Conservation (phyloP, 148 eudicot species). For the Persicaria tinctoria region DNA sequence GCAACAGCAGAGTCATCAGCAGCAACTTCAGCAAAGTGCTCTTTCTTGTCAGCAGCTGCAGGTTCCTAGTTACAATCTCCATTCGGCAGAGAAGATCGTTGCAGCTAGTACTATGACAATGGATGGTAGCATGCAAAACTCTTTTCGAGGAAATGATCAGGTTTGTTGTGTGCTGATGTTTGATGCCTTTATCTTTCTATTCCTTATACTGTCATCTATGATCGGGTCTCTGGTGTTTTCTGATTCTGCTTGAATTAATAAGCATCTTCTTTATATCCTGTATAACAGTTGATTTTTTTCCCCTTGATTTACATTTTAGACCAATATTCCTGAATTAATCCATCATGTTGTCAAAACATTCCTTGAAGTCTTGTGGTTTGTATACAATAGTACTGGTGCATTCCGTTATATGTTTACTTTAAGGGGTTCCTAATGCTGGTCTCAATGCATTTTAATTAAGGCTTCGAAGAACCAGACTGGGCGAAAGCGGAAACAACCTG, state of each 20-base stretch:
- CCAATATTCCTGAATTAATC: not conserved
- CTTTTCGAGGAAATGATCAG: conserved; percentile 83
- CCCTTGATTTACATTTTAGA: not conserved
- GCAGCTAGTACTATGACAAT: conserved; percentile 47
- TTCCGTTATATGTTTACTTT: not conserved
- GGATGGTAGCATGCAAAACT: conserved; percentile 66
- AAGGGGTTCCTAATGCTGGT: conserved; percentile 23
- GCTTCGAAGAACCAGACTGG: conserved; percentile 75
- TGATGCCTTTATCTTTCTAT: not conserved
- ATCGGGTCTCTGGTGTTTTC: not conserved
- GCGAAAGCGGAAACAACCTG: conserved; percentile 88
- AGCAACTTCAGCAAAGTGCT: conserved; percentile 50
- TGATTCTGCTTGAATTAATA: not conserved
- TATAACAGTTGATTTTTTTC: not conserved
- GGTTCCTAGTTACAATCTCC: conserved; percentile 37
- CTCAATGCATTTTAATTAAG: conserved; percentile 33
- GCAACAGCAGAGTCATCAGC: conserved; percentile 29
- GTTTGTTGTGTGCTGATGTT: conserved; percentile 28
- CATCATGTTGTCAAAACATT: not conserved
- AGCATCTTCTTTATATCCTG: not conserved
- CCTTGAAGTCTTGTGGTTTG: not conserved
- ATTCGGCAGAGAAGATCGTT: conserved; percentile 48
- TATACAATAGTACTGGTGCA: not conserved
- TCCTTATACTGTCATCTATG: not conserved
- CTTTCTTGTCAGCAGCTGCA: conserved; percentile 52